Evolutionary conservation across 225 moss, liverwort and hornwort species (phyloP).

Genomic region (Straminergon stramineum): DNA sequence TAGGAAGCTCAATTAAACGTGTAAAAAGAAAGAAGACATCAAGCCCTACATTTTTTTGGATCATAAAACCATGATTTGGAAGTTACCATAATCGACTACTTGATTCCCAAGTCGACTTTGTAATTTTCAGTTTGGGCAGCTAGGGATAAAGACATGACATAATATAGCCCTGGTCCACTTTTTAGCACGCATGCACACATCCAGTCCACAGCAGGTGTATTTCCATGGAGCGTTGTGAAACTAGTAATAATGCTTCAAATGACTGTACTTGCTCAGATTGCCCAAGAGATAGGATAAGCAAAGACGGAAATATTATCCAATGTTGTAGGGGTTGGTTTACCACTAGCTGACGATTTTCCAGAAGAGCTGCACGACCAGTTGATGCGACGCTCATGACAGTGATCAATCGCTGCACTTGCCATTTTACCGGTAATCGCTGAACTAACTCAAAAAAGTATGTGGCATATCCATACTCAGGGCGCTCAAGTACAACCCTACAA

Average conservation of each 20-base stretch:
- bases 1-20: background rate
- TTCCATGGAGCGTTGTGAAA: background rate
- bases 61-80: background rate
- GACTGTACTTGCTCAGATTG: background rate
- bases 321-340: background rate
- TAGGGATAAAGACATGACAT: background rate
- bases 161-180: background rate
- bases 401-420: constrained; percentile 62
- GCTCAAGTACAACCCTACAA: constrained; percentile 58
- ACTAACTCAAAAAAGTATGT: constrained; percentile 68
- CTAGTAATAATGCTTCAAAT: background rate
- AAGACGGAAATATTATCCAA: background rate
- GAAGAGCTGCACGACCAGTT: constrained; percentile 52
- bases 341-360: constrained; percentile 49
- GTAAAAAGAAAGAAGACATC: background rate
- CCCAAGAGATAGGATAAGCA: background rate
- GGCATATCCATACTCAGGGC: constrained; percentile 67
- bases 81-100: background rate
- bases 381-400: constrained; percentile 52
- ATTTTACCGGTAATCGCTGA: constrained; percentile 41
- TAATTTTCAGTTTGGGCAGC: background rate
- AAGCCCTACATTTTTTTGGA: background rate
- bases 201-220: background rate
- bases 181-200: background rate
- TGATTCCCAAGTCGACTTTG: background rate